Conservation (phyloP, 164 flowering plant genomes). For the Annona cherimola region DNA sequence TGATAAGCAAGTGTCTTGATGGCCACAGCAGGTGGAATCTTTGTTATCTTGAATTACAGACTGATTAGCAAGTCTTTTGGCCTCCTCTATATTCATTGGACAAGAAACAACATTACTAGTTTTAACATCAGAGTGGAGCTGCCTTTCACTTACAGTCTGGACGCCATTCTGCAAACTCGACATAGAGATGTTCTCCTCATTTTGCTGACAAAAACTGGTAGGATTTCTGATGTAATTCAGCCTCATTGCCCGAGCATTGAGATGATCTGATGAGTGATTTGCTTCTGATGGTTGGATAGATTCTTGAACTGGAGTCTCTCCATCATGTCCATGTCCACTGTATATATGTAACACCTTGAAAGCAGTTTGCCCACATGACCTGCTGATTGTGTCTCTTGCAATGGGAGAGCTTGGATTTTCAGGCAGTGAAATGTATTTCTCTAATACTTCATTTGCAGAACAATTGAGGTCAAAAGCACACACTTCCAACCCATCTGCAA, state of each 20-base stretch:
- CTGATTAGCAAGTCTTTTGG: constrained; percentile 18
- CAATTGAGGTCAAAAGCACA: constrained; percentile 6
- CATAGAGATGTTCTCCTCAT: constrained; percentile 6
- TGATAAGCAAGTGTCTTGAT: constrained; percentile 18
- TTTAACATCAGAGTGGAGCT: constrained; percentile 19
- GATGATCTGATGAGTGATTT: not conserved
- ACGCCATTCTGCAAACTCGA: constrained; percentile 9
- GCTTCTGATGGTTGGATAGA: not conserved
- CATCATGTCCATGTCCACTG: constrained; percentile 2
- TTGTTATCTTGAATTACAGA: constrained; percentile 9
- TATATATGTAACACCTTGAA: constrained; percentile 7
- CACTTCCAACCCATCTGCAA: constrained; percentile 10
- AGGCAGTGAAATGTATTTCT: constrained; percentile 17
- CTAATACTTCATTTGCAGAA: constrained; percentile 12
- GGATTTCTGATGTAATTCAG: constrained; percentile 13
- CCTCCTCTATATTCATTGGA: constrained; percentile 20
- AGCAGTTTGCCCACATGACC: not conserved
- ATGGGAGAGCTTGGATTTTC: constrained; percentile 10
- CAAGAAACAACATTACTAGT: constrained; percentile 9
- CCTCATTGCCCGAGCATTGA: constrained; percentile 2
- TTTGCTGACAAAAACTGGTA: constrained; percentile 1
- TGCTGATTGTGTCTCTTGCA: constrained; percentile 2
- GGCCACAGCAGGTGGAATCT: not conserved
- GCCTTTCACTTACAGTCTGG: constrained; percentile 19
- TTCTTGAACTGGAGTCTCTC: constrained; percentile 1